A percentile compares a stretch with the other conserved stretches of the same genome.
phyloP scores from a whole-genome alignment of 495 filamentous ascomycete species.

The Penicillium samsonianum region DNA sequence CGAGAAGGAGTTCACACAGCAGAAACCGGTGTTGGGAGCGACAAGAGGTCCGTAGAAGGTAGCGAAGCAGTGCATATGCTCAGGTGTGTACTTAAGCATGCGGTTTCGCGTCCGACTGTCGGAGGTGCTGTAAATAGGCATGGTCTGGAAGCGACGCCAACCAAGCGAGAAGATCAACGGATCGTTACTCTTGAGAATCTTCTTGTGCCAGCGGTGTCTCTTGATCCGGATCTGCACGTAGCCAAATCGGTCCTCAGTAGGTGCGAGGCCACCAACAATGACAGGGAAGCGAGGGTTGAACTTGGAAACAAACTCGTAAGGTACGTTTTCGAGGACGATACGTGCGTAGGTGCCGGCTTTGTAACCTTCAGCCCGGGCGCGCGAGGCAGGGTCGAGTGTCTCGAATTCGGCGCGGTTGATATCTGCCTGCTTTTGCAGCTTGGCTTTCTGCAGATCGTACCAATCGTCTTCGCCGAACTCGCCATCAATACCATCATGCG shows the following conservation, averaged over 20 bases:
- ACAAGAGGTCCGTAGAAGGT: conserved; percentile 95
- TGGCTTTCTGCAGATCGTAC: conserved; percentile 96
- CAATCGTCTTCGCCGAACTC: conserved; percentile 97
- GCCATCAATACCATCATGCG: conserved; percentile 59
- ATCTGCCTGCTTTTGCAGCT: conserved; percentile 87
- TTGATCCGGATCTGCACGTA: conserved; percentile 96
- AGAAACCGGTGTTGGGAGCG: conserved; percentile 94
- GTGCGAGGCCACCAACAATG: conserved; percentile 82
- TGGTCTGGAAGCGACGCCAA: conserved; percentile 92
- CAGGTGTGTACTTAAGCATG: conserved; percentile 96
- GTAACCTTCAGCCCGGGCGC: conserved; percentile 82
- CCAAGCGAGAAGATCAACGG: conserved; percentile 95
- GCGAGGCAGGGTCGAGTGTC: conserved; percentile 73
- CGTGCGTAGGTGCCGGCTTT: conserved; percentile 92
- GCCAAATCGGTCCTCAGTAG: conserved; percentile 93
- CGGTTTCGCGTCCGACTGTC: conserved; percentile 91
- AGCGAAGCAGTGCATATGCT: conserved; percentile 97
- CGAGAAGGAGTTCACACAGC: conserved; percentile 87
- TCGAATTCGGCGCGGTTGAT: conserved; percentile 96
- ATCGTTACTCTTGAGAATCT: conserved; percentile 96
- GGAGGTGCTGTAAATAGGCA: conserved; percentile 92
- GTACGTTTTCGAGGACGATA: conserved; percentile 82
- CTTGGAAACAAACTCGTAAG: conserved; percentile 85
- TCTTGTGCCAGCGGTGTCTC: conserved; percentile 97
- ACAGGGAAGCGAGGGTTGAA: conserved; percentile 86